Percentiles rank a stretch among this genome's conserved stretches.
Evolutionary conservation across 2,329 filamentous ascomycete species (phyloP).

Genomic region (Ascochyta rabiei): DNA sequence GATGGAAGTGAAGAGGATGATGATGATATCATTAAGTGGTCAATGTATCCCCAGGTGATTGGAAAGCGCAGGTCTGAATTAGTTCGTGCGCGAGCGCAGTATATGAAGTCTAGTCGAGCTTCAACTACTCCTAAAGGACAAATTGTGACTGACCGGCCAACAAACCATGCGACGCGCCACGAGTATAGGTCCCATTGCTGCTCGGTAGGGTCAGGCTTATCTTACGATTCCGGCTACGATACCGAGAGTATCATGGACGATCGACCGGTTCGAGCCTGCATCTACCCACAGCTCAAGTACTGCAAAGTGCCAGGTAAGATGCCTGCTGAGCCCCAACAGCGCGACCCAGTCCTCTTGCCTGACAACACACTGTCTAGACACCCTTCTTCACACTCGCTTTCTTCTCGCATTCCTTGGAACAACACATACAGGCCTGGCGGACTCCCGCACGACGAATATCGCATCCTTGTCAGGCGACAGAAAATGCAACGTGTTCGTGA

Average conservation of each 20-base stretch:
- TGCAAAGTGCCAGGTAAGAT: not conserved
- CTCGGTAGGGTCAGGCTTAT: not conserved
- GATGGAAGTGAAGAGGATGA: not conserved
- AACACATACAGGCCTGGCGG: not conserved
- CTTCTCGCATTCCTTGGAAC: not conserved
- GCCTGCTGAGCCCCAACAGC: not conserved
- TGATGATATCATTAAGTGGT: not conserved
- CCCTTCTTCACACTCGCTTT: not conserved
- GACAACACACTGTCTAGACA: not conserved
- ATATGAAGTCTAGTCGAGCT: not conserved
- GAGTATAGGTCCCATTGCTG: not conserved
- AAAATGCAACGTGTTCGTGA: slow-evolving; percentile 5
- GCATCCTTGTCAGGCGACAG: slow-evolving; percentile 1
- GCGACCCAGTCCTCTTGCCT: not conserved
- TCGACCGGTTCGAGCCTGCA: not conserved
- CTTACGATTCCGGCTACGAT: not conserved
- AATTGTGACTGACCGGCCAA: not conserved
- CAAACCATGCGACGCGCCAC: not conserved
- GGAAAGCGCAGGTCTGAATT: slow-evolving; percentile 7
- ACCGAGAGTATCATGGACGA: not conserved
- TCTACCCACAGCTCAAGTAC: slow-evolving; percentile 3
- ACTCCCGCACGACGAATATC: slow-evolving; percentile 6
- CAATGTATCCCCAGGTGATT: slow-evolving; percentile 8
- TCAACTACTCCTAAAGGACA: not conserved
- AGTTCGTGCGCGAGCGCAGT: not conserved